phyloP scores from a whole-genome alignment of 768 basidiomycete genomes.

The Chlorophyllum brunneum region DNA sequence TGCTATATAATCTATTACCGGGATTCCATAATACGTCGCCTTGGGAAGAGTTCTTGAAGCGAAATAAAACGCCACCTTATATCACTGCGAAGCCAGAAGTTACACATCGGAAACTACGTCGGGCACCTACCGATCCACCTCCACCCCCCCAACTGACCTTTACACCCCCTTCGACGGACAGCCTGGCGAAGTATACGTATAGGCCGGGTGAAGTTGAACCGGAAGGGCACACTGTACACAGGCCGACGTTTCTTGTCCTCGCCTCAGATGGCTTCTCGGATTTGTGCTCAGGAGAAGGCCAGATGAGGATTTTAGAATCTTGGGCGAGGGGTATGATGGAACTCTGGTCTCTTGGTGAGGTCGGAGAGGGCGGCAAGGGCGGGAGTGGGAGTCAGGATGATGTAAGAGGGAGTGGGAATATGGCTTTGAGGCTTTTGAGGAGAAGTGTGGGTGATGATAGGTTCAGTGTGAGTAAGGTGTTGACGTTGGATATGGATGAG shows the following conservation, averaged over 20 bases:
- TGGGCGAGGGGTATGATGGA: constrained; percentile 48
- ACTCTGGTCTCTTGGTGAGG: constrained; percentile 18
- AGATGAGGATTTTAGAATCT: constrained; percentile 41
- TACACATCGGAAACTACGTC: constrained; percentile 44
- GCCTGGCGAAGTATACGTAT: constrained; percentile 8
- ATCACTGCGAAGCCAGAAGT: constrained; percentile 64
- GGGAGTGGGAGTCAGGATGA: constrained; percentile 5
- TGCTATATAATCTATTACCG: constrained; percentile 62
- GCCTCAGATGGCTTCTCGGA: constrained; percentile 69
- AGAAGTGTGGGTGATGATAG: constrained; percentile 52
- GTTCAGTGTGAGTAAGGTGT: constrained; percentile 46
- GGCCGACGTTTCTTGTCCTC: constrained; percentile 47
- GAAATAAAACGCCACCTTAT: constrained; percentile 62
- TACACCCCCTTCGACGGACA: constrained; percentile 8
- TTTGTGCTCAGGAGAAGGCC: constrained; percentile 44
- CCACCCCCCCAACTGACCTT: constrained; percentile 11
- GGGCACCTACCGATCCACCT: constrained; percentile 4
- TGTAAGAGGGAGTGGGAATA: constrained; percentile 28
- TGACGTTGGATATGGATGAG: constrained; percentile 61
- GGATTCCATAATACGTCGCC: constrained; percentile 56
- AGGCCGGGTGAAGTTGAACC: constrained; percentile 5
- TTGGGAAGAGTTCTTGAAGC: constrained; percentile 66
- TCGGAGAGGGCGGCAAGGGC: constrained; percentile 13
- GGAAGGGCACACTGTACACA: constrained; percentile 3
- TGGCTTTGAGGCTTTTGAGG: constrained; percentile 56